Evolutionary conservation across 2,329 filamentous ascomycete genomes (phyloP), one percentile per base, ranked within the genome.

Genomic region (Penicillium sp.): DNA sequence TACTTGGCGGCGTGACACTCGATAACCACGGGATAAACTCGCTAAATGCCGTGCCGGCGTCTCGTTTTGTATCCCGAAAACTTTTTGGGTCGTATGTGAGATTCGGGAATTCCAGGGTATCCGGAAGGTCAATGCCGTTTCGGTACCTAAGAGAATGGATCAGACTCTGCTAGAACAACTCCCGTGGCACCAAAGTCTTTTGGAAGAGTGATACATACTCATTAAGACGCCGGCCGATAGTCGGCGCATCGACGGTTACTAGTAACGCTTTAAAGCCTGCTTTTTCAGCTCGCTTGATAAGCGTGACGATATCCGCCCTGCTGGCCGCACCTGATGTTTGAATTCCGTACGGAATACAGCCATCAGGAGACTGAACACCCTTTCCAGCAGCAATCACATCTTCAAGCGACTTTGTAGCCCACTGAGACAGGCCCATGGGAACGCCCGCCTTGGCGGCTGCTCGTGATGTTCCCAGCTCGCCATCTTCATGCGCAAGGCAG

Each of bases 221-320:
- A 33, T 38, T 50, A 23, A 30, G 20, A 12, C 47, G 24, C 18
- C 24, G 20, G 14, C 47, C 47, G 26, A 50, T 26, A 4, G 30
- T 59, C 1, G 64, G 62, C 1, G 62, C 62, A 47, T 66, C 64
- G 12, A 59, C 60, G 7, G 64, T 66, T n/a, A 66, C 59, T 38
- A 66, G 59, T 14, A 66, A 60, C 11, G 53, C 64, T 24, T 56
- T 54, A 43, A n/a, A 50, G 16, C 47, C 47, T 14, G 47, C 47
- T 7, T 30, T 35, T 11, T 50, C 47, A 5, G 47, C 47, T 23
- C 20, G 21, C 28, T 50, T n/a, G 21, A 50, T 35, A n/a, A 50
- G 38, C 38, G 38, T 21, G 6, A 21, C 16, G 18, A 42, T 42
- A 42, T 42, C 38, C 14, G 3, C 20, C 30, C 7, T 38, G 8